These are phyloP conservation scores for Microdochium paspali DNA, from an alignment of 2,329 filamentous ascomycete genomes.

Conservation along the genomic window DNA sequence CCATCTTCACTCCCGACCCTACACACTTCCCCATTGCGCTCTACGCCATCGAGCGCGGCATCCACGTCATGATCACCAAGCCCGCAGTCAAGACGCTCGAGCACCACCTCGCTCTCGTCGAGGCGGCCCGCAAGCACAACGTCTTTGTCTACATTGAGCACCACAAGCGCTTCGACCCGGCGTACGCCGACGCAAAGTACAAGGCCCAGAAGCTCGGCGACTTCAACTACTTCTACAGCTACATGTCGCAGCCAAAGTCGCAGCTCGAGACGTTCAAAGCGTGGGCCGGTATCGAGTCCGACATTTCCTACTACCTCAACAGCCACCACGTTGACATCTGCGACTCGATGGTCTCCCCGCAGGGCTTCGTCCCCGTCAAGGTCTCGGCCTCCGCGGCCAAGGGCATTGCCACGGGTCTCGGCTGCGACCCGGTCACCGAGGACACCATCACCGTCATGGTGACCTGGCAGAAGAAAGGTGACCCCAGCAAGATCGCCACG, in stretches of 20 bases:
- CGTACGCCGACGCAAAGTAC: constrained; percentile 79
- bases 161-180: constrained; percentile 92
- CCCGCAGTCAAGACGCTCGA: constrained; percentile 78
- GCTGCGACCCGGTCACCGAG: constrained; percentile 74
- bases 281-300: constrained; percentile 84
- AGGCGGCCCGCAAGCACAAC: constrained; percentile 59
- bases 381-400: constrained; percentile 71
- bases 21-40: constrained; percentile 89
- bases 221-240: constrained; percentile 98
- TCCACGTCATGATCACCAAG: constrained; percentile 92
- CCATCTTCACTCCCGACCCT: constrained; percentile 90
- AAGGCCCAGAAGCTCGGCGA: constrained; percentile 71
- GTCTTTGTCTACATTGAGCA: constrained; percentile 94
- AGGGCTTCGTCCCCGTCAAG: constrained; percentile 65
- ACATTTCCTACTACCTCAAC: constrained; percentile 96
- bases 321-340: constrained; percentile 89
- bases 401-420: constrained; percentile 69
- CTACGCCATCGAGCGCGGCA: constrained; percentile 79
- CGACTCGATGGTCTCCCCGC: constrained; percentile 75
- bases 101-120: constrained; percentile 70
- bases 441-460: constrained; percentile 89
- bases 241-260: constrained; percentile 89
- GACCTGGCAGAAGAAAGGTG: constrained; percentile 70
- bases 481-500: constrained; percentile 64
- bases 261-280: constrained; percentile 92